Evolutionary conservation across 108 stramenopile species (phyloP).

Genomic region (Craspedostauros australis): DNA sequence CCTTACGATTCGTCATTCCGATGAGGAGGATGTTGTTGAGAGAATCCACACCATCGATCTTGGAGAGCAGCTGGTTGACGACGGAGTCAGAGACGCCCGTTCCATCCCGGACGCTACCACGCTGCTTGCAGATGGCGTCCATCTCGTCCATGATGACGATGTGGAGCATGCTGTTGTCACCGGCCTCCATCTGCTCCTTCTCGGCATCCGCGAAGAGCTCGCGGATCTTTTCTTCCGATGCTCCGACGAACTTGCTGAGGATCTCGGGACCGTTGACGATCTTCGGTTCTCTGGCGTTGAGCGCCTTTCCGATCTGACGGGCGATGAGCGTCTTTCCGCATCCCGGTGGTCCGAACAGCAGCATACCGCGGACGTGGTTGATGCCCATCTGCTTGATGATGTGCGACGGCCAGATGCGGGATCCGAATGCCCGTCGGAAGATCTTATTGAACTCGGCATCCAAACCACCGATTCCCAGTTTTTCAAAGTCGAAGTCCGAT

Average conservation of each 20-base stretch:
- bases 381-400: conserved; percentile 96
- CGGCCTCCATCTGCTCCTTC: conserved; percentile 87
- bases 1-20: conserved; percentile 99
- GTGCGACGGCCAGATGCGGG: conserved; percentile 92
- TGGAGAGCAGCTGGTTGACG: conserved; percentile 98
- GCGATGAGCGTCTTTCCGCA: conserved; percentile 99
- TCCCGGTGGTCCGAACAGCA: conserved; percentile 94
- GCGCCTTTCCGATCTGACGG: conserved; percentile 95
- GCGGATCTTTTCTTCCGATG: conserved; percentile 94
- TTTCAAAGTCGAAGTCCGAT: conserved; percentile 94
- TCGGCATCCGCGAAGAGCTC: conserved; percentile 93
- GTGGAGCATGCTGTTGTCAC: conserved; percentile 94
- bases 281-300: conserved; percentile 96
- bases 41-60: conserved; percentile 99
- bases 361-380: conserved; percentile 96
- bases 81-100: conserved; percentile 96
- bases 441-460: conserved; percentile 96
- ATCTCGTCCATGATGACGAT: conserved; percentile 99
- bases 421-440: conserved; percentile 97
- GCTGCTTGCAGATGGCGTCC: conserved; percentile 97
- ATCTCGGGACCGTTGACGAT: conserved; percentile 99
- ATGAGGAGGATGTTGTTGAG: conserved; percentile 98
- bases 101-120: conserved; percentile 88
- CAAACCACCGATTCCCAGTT: conserved; percentile 97
- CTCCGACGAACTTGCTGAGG: conserved; percentile 97